These are phyloP conservation scores for Peronospora destructor DNA, from an alignment of 352 stramenopile species.

Conservation along the genomic window DNA sequence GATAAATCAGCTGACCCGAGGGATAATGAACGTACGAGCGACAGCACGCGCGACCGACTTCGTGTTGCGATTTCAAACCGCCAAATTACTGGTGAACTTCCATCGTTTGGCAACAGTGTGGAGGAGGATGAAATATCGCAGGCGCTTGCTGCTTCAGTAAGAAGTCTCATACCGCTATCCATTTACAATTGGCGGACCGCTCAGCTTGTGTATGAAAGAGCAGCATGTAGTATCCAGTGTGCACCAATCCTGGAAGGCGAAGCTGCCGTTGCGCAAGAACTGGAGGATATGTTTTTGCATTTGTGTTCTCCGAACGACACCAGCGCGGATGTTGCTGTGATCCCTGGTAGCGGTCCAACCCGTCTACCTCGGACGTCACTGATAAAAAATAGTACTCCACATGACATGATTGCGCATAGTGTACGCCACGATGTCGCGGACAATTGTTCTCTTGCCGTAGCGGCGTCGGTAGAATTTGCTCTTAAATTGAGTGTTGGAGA, in stretches of 20 bases:
- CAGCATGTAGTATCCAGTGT: constrained; percentile 46
- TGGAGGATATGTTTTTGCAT: constrained; percentile 57
- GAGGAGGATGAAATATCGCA: constrained; percentile 76
- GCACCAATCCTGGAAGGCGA: constrained; percentile 46
- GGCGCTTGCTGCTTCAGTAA: constrained; percentile 42
- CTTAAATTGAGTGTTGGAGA: constrained; percentile 50
- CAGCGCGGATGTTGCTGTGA: constrained; percentile 7
- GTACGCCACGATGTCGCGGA: constrained; percentile 27
- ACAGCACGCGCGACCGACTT: constrained; percentile 6
- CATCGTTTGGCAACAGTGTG: constrained; percentile 43
- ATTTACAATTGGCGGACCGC: constrained; percentile 64
- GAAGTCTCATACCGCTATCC: constrained; percentile 51
- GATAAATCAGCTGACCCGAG: constrained; percentile 21
- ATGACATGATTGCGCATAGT: constrained; percentile 53
- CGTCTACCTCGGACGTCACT: constrained; percentile 22
- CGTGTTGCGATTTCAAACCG: constrained; percentile 21
- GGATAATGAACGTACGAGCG: constrained; percentile 24
- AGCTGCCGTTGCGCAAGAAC: constrained; percentile 25
- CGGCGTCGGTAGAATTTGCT: constrained; percentile 63
- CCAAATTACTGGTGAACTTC: constrained; percentile 20
- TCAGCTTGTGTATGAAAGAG: constrained; percentile 54
- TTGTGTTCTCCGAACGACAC: constrained; percentile 33
- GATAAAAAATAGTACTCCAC: constrained; percentile 37
- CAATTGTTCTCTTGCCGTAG: constrained; percentile 37
- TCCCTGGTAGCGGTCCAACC: constrained; percentile 5